Evolutionary conservation across 768 basidiomycete species (phyloP).

Genomic region (Leccinum longicurvipes): DNA sequence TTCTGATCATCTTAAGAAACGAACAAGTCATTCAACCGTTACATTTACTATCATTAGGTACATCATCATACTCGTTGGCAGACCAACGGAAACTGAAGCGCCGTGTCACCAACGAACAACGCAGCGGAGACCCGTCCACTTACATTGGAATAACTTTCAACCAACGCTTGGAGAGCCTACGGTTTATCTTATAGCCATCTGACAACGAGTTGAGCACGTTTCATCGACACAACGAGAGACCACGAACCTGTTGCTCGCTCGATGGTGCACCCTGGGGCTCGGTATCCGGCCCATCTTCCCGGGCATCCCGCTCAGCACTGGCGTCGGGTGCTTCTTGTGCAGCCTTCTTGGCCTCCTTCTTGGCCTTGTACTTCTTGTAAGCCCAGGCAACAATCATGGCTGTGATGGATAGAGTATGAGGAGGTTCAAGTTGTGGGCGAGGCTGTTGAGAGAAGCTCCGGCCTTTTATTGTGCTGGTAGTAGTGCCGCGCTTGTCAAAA

Average conservation of each 20-base stretch:
- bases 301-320: background rate
- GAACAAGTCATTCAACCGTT: background rate
- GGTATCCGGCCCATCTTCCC: background rate
- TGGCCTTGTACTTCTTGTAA: conserved; percentile 28
- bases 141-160: conserved; percentile 8
- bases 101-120: conserved; percentile 8
- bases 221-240: background rate
- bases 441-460: background rate
- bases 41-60: background rate
- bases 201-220: background rate
- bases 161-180: background rate
- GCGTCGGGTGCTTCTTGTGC: conserved; percentile 2
- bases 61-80: background rate
- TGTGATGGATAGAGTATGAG: background rate
- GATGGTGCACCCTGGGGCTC: background rate
- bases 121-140: background rate
- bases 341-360: conserved; percentile 12
- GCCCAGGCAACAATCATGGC: conserved; percentile 12
- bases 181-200: background rate
- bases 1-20: conserved; percentile 1
- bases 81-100: background rate
- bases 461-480: conserved; percentile 8
- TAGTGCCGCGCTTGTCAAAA: background rate
- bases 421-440: background rate
- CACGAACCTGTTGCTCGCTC: conserved; percentile 15